Percentiles rank a stretch among this genome's conserved stretches.
These are phyloP conservation scores for Epichloe sp. DNA, from an alignment of 2,329 filamentous ascomycete genomes.

Conservation along the genomic window DNA sequence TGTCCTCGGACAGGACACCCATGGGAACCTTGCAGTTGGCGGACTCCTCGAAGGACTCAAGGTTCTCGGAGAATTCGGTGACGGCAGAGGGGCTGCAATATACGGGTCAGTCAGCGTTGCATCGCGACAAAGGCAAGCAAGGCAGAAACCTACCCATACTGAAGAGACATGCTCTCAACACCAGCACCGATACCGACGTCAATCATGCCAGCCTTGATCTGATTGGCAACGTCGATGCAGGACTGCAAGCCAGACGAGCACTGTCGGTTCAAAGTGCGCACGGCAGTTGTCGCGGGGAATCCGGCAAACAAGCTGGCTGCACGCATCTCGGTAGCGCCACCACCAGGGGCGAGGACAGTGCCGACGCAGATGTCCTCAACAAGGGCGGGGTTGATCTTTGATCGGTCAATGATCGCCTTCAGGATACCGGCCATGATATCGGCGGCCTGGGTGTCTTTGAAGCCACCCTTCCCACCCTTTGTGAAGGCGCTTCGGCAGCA, in stretches of 20 bases:
- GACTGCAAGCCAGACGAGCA: slow-evolving; percentile 90
- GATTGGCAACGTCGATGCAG: slow-evolving; percentile 86
- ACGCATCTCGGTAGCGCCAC: slow-evolving; percentile 92
- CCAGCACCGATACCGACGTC: slow-evolving; percentile 88
- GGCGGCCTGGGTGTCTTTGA: slow-evolving; percentile 85
- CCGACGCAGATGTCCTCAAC: slow-evolving; percentile 92
- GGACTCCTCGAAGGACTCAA: slow-evolving; percentile 68
- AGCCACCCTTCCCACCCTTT: slow-evolving; percentile 81
- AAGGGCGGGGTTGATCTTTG: slow-evolving; percentile 72
- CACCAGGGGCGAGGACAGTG: slow-evolving; percentile 80
- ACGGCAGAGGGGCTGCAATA: slow-evolving; percentile 62
- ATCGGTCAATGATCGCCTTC: slow-evolving; percentile 68
- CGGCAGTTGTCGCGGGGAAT: slow-evolving; percentile 71
- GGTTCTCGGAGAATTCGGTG: slow-evolving; percentile 79
- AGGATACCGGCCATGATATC: slow-evolving; percentile 80
- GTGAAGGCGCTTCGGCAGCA: slow-evolving; percentile 86
- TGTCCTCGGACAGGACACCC: slow-evolving; percentile 85
- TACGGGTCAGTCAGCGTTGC: background rate
- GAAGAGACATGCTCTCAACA: slow-evolving; percentile 88
- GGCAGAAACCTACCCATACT: slow-evolving; percentile 59
- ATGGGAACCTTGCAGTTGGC: slow-evolving; percentile 97
- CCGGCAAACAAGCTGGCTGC: slow-evolving; percentile 83
- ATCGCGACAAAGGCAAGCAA: background rate
- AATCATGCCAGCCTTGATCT: slow-evolving; percentile 84
- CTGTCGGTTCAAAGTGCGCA: slow-evolving; percentile 83